Evolutionary conservation across 1,139 yeast genomes (phyloP).

Genomic region (Hyphopichia buzzinii): DNA sequence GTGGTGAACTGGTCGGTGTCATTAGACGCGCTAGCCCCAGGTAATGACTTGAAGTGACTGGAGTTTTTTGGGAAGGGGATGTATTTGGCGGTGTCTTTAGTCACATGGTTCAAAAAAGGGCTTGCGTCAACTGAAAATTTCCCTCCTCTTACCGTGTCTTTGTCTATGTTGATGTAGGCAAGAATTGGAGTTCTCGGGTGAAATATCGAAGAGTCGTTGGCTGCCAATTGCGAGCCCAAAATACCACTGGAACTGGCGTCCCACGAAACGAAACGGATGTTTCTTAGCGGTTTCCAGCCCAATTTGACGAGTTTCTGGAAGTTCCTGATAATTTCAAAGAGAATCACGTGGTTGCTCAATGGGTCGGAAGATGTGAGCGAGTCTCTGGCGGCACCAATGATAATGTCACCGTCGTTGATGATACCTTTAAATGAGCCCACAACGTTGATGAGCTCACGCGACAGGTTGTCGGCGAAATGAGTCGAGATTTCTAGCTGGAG

Average conservation of each 20-base stretch:
- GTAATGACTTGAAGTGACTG: conserved; percentile 10
- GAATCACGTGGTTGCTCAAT: conserved; percentile 39
- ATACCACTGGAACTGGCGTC: conserved; percentile 39
- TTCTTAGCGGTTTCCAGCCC: conserved; percentile 48
- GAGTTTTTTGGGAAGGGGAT: conserved; percentile 35
- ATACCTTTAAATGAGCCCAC: conserved; percentile 39
- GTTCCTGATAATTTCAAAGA: conserved; percentile 42
- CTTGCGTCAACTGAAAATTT: conserved; percentile 36
- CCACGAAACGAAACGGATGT: conserved; percentile 43
- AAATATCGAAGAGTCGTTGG: conserved; percentile 22
- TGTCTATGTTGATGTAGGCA: conserved; percentile 41
- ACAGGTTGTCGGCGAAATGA: conserved; percentile 11
- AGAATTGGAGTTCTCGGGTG: conserved; percentile 25
- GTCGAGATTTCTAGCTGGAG: conserved; percentile 20
- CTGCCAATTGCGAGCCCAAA: conserved; percentile 28
- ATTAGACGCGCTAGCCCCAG: neutral
- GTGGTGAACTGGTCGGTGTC: conserved; percentile 22
- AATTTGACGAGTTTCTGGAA: conserved; percentile 28
- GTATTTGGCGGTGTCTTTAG: conserved; percentile 29
- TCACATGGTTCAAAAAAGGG: conserved; percentile 35
- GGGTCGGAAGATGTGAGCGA: conserved; percentile 39
- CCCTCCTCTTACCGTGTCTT: conserved; percentile 40
- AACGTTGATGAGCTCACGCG: conserved; percentile 29
- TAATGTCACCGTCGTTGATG: conserved; percentile 40
- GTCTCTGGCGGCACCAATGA: conserved; percentile 45